Evolutionary conservation across 2,329 filamentous ascomycete genomes (phyloP), one percentile per base, ranked within the genome.

Genomic region (Penicillium sp.): DNA sequence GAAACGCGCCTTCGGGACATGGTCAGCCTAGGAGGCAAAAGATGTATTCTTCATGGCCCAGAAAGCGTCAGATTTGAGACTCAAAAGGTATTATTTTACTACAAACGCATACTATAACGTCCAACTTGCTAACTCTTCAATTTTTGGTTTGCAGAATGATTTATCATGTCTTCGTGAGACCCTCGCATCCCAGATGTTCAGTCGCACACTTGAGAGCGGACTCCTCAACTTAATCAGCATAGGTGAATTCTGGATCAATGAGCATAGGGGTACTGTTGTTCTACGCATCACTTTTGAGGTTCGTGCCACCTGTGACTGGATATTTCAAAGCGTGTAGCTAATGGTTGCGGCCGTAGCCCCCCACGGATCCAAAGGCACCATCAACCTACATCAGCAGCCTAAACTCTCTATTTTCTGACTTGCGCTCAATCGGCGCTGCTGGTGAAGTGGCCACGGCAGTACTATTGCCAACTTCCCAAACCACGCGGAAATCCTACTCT

Each of bases 401-500:
- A 61, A 70, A 78, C 21, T 71, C 79, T 30, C 73, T 88, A 46
- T 69, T 81, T 58, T 71, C 78, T 6, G 80, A 78, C 66, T 71
- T 88, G 60, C 71, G 78, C 8, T 76, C 81, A 35, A 77, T 88
- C 46, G 82, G 84, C 57, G 72, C 80, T 46, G 71, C 77, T 19
- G 82, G 82, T 64, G 81, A 84, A 69, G 85, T 89, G 65, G 85
- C 85, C 26, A 83, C 84, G 11, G 70, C 88, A 45, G 71, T 90
- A 15, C 73, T 88, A 59, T 75, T 90, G 21, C 84, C 85, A 5
- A 15, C 21, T 17, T 41, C 31, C 7, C 41, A 45, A 7, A 8
- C 35, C 9, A 30, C 47, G 6, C 35, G n/a, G 17, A 58, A 51
- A 17, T 13, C 17, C 7, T 49, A 49, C 23, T 30, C 35, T 7